Evolutionary conservation across 1,284 basidiomycete genomes (phyloP).

Genomic region (Pseudozyma thailandica): DNA sequence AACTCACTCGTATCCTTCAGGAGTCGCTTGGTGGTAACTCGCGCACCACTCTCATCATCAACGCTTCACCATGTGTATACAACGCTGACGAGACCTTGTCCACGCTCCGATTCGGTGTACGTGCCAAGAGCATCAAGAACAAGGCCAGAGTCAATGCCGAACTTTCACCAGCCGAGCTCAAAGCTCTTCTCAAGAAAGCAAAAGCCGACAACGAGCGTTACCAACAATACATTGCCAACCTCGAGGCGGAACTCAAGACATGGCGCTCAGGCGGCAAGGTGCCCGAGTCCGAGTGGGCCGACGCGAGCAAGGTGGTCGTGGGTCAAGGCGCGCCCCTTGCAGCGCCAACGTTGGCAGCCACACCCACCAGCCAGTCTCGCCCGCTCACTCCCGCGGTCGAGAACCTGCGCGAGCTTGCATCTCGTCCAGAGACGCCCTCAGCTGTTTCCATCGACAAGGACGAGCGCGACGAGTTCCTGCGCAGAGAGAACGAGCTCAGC

Average conservation of each 20-base stretch:
- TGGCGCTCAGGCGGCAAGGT: slow-evolving; percentile 92
- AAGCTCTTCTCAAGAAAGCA: slow-evolving; percentile 88
- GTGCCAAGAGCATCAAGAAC: slow-evolving; percentile 99
- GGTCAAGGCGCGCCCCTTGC: slow-evolving; percentile 54
- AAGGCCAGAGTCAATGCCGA: slow-evolving; percentile 98
- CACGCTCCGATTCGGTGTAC: slow-evolving; percentile 91
- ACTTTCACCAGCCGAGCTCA: slow-evolving; percentile 94
- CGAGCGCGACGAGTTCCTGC: slow-evolving; percentile 95
- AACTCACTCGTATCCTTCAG: slow-evolving; percentile 98
- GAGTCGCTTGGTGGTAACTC: slow-evolving; percentile 99
- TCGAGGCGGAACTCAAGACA: slow-evolving; percentile 89
- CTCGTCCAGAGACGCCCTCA: slow-evolving; percentile 73
- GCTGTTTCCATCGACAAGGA: slow-evolving; percentile 89
- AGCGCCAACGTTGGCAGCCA: slow-evolving; percentile 56
- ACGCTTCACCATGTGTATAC: slow-evolving; percentile 96
- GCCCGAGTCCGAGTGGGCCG: slow-evolving; percentile 84
- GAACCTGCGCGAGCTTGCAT: slow-evolving; percentile 75
- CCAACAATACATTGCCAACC: slow-evolving; percentile 85
- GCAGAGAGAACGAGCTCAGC: slow-evolving; percentile 94
- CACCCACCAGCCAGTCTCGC: slow-evolving; percentile 53
- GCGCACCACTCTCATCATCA: slow-evolving; percentile 97
- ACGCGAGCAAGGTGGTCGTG: slow-evolving; percentile 74
- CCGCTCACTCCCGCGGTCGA: slow-evolving; percentile 83
- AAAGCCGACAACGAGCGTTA: slow-evolving; percentile 84
- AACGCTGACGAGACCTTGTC: slow-evolving; percentile 97